Evolutionary conservation across 805 yeast genomes (phyloP).

Genomic region (Ogataea siamensis): DNA sequence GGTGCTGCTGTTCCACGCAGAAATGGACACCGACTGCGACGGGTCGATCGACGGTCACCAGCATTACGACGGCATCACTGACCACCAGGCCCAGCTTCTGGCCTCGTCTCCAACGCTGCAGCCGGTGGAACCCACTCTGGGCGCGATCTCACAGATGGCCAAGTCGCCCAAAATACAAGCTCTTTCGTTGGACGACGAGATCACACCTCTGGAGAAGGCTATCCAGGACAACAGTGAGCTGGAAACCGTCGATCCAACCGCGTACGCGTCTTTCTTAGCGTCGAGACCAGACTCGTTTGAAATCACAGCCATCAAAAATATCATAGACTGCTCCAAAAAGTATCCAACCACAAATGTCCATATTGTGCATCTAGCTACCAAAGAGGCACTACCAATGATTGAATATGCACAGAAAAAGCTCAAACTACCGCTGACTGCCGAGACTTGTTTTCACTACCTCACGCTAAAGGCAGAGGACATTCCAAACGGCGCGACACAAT

Average conservation of each 20-base stretch:
- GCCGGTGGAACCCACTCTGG: slow-evolving; percentile 58
- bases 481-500: slow-evolving; percentile 74
- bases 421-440: slow-evolving; percentile 71
- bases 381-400: slow-evolving; percentile 75
- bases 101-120: slow-evolving; percentile 55
- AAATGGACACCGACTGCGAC: slow-evolving; percentile 47
- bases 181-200: slow-evolving; percentile 21
- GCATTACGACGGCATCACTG: slow-evolving; percentile 41
- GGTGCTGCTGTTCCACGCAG: slow-evolving; percentile 89
- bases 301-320: slow-evolving; percentile 73
- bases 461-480: slow-evolving; percentile 76
- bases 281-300: slow-evolving; percentile 90
- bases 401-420: slow-evolving; percentile 53
- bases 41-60: slow-evolving; percentile 35
- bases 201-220: slow-evolving; percentile 28
- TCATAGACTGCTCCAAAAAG: slow-evolving; percentile 58
- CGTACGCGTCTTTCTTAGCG: slow-evolving; percentile 70
- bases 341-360: slow-evolving; percentile 70
- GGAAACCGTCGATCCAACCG: slow-evolving; percentile 52
- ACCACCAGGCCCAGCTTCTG: slow-evolving; percentile 50
- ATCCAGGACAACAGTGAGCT: slow-evolving; percentile 29
- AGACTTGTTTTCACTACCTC: slow-evolving; percentile 92
- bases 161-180: slow-evolving; percentile 28
- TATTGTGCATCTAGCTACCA: slow-evolving; percentile 87
- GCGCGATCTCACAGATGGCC: slow-evolving; percentile 42